Conservation (phyloP, 2,329 filamentous ascomycete species). For the Chaetoscypha palmicola region DNA sequence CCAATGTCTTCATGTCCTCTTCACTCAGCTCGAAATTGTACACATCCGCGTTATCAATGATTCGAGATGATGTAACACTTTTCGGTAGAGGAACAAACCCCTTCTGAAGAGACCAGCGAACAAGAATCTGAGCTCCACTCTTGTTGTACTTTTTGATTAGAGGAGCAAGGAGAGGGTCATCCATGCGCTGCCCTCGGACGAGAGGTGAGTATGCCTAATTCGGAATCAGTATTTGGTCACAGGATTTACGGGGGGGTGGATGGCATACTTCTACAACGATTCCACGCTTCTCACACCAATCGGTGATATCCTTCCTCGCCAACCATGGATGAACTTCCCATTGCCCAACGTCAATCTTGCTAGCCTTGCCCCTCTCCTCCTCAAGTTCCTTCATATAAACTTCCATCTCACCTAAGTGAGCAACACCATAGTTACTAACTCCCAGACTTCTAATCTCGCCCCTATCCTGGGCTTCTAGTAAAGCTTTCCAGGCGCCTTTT, state of each 20-base stretch:
- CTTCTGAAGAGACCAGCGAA: slow-evolving; percentile 79
- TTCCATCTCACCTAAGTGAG: slow-evolving; percentile 56
- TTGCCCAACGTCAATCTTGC: slow-evolving; percentile 75
- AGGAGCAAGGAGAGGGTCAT: slow-evolving; percentile 56
- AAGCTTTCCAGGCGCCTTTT: slow-evolving; percentile 54
- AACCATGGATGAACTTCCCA: slow-evolving; percentile 91
- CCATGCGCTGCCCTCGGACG: slow-evolving; percentile 61
- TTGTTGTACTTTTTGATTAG: slow-evolving; percentile 67
- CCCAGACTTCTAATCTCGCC: slow-evolving; percentile 56
- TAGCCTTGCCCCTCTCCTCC: slow-evolving; percentile 54
- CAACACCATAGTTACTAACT: slow-evolving; percentile 59
- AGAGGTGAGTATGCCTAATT: slow-evolving; percentile 45
- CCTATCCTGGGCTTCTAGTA: slow-evolving; percentile 56
- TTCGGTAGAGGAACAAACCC: slow-evolving; percentile 67
- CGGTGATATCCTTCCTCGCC: slow-evolving; percentile 66
- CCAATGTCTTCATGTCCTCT: slow-evolving; percentile 45
- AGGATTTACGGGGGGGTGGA: background rate
- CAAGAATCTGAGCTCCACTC: slow-evolving; percentile 67
- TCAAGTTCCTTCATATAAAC: slow-evolving; percentile 55
- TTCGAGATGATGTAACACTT: slow-evolving; percentile 61
- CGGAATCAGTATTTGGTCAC: background rate
- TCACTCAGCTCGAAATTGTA: slow-evolving; percentile 49
- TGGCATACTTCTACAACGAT: slow-evolving; percentile 52
- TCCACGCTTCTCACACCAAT: slow-evolving; percentile 62
- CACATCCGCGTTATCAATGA: slow-evolving; percentile 53